These are phyloP conservation scores for Skeletonema tropicum DNA, from an alignment of 108 stramenopile species.

Conservation along the genomic window DNA sequence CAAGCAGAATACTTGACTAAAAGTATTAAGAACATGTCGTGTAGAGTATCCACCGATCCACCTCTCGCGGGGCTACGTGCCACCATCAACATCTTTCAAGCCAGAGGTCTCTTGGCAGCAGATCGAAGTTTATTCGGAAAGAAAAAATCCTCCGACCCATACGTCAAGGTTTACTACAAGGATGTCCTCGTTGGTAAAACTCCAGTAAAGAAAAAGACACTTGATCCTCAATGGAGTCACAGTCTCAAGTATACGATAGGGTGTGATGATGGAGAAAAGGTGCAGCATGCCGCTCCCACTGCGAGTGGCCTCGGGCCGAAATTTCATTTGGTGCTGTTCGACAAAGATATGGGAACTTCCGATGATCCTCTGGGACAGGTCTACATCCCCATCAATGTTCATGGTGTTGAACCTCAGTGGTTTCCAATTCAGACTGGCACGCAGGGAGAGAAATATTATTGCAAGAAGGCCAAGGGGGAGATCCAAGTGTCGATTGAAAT, in stretches of 20 bases:
- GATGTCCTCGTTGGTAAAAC: slow-evolving; percentile 30
- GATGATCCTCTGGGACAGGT: slow-evolving; percentile 50
- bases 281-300: slow-evolving; percentile 1
- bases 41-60: slow-evolving; percentile 9
- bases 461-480: slow-evolving; percentile 30
- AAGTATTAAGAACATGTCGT: too few species aligned
- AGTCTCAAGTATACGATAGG: slow-evolving; percentile 16
- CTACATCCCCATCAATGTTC: slow-evolving; percentile 15
- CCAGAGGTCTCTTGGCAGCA: slow-evolving; percentile 41
- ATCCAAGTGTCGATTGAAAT: slow-evolving; percentile 23
- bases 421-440: slow-evolving; percentile 17
- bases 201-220: slow-evolving; percentile 35
- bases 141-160: slow-evolving; percentile 51
- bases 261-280: slow-evolving; percentile 6
- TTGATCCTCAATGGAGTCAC: slow-evolving; percentile 44
- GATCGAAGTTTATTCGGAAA: slow-evolving; percentile 49
- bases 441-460: slow-evolving; percentile 23
- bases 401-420: slow-evolving; percentile 19
- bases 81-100: slow-evolving; percentile 22
- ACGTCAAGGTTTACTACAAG: slow-evolving; percentile 25
- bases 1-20: too few species aligned
- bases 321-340: slow-evolving; percentile 32
- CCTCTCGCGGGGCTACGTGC: slow-evolving; percentile 21
- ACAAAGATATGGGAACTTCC: slow-evolving; percentile 22
- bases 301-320: background rate